These are phyloP conservation scores for Penicillium verhagenii DNA, from an alignment of 495 filamentous ascomycete species.

Conservation along the genomic window DNA sequence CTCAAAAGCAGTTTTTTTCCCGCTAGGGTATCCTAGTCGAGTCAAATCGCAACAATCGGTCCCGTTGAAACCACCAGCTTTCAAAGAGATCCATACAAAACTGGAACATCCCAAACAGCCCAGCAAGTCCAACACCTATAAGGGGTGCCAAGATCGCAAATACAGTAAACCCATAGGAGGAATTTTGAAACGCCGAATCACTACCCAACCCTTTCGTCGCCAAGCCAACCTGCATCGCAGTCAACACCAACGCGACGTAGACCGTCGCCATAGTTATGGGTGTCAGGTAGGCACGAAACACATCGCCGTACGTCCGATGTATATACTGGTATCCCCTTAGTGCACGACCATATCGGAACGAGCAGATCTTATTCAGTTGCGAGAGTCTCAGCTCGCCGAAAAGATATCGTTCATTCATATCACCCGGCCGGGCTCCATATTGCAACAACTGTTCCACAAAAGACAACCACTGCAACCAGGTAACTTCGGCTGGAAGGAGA, in stretches of 20 bases:
- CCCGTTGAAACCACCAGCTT: neutral
- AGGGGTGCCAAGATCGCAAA: conserved; percentile 42
- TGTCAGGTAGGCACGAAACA: conserved; percentile 47
- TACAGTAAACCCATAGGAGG: conserved; percentile 52
- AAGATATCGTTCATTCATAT: conserved; percentile 40
- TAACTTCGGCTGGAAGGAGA: conserved; percentile 34
- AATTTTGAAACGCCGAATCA: conserved; percentile 40
- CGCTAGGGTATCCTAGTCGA: no score
- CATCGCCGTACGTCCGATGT: conserved; percentile 12
- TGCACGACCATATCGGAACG: neutral
- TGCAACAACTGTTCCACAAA: conserved; percentile 16
- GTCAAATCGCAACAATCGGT: no score
- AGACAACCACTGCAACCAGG: conserved; percentile 21
- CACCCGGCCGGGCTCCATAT: neutral
- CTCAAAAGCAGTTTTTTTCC: no score
- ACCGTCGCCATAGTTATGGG: conserved; percentile 43
- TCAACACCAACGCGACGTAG: conserved; percentile 54
- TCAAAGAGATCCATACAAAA: neutral
- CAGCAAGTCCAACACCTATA: conserved; percentile 6
- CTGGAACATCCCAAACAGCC: neutral
- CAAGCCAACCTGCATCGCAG: conserved; percentile 60
- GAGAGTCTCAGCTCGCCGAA: conserved; percentile 47
- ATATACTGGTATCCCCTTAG: conserved; percentile 9
- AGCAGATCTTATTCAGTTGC: conserved; percentile 16
- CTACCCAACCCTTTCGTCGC: conserved; percentile 36